Percentiles rank a stretch among this genome's conserved stretches.
phyloP scores from a whole-genome alignment of 2,329 filamentous ascomycete genomes.

The Ambrosiella cleistominuta region DNA sequence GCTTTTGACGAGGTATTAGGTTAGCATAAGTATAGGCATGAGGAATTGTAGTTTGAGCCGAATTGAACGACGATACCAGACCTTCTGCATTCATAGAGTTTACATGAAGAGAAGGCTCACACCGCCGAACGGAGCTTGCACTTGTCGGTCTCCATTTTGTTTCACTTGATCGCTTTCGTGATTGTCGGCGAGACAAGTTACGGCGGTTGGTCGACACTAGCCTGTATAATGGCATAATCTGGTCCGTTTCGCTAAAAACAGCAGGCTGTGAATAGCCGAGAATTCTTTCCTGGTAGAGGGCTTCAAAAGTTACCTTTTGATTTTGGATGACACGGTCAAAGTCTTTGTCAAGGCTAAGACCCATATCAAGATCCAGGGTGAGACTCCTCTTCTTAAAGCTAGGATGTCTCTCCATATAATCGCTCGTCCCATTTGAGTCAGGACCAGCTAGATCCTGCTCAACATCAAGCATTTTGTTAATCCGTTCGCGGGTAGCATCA shows the following conservation, averaged over 20 bases:
- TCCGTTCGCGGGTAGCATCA: conserved; percentile 33
- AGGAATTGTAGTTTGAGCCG: conserved; percentile 9
- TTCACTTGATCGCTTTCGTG: background rate
- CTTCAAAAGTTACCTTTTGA: conserved; percentile 69
- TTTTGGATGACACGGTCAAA: conserved; percentile 90
- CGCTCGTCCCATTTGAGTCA: conserved; percentile 18
- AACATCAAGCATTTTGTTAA: conserved; percentile 33
- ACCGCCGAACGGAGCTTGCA: conserved; percentile 1
- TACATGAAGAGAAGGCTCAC: background rate
- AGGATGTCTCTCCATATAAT: conserved; percentile 42
- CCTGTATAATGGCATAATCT: background rate
- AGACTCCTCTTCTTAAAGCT: conserved; percentile 72
- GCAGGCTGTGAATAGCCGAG: background rate
- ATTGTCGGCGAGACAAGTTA: background rate
- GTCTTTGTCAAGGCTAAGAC: conserved; percentile 74
- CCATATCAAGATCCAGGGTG: conserved; percentile 64
- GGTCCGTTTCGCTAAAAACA: background rate
- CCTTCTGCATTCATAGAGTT: background rate
- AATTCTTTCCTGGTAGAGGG: conserved; percentile 8
- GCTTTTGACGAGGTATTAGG: conserved; percentile 47
- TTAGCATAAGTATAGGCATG: conserved; percentile 37
- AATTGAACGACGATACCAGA: too few relatives aligned
- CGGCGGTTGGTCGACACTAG: background rate
- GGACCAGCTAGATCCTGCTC: conserved; percentile 22
- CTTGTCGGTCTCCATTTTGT: conserved; percentile 4